These are phyloP conservation scores for Gentiana dahurica DNA, from an alignment of 257 asterid species.

Conservation along the genomic window DNA sequence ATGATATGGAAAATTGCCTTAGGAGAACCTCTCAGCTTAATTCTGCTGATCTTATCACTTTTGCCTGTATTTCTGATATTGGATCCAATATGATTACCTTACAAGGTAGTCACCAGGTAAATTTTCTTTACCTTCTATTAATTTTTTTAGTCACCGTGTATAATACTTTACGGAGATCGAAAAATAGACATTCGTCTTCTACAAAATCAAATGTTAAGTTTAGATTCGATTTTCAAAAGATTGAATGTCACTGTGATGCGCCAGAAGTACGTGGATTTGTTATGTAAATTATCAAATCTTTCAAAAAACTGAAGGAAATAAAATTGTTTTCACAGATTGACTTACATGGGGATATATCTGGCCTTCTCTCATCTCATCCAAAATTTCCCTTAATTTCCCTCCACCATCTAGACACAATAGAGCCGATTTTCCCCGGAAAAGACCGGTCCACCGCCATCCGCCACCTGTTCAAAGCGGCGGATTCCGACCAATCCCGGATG, in stretches of 20 bases:
- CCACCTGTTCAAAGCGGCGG: conserved; percentile 70
- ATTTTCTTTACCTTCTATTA: no score
- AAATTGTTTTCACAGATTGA: conserved; percentile 32
- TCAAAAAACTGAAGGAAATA: no score
- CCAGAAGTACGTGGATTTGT: no score
- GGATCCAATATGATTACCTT: conserved; percentile 48
- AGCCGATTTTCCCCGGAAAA: conserved; percentile 54
- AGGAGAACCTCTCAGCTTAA: conserved; percentile 27
- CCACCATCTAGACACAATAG: conserved; percentile 57
- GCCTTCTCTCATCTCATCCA: conserved; percentile 58
- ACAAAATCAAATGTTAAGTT: no score
- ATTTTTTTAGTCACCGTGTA: no score
- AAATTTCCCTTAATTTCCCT: conserved; percentile 48
- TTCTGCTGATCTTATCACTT: conserved; percentile 39
- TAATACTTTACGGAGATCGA: no score
- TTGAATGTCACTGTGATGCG: no score
- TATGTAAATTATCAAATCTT: no score
- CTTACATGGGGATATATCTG: conserved; percentile 51
- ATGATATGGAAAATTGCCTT: conserved; percentile 33
- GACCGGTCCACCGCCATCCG: conserved; percentile 29
- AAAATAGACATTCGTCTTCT: no score
- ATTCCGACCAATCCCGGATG: conserved; percentile 50
- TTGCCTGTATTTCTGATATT: conserved; percentile 48
- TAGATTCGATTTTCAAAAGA: no score
- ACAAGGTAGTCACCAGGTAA: conserved; percentile 54